These are phyloP conservation scores for Colletotrichum theobromicola DNA, from an alignment of 2,329 filamentous ascomycete species.

Conservation along the genomic window DNA sequence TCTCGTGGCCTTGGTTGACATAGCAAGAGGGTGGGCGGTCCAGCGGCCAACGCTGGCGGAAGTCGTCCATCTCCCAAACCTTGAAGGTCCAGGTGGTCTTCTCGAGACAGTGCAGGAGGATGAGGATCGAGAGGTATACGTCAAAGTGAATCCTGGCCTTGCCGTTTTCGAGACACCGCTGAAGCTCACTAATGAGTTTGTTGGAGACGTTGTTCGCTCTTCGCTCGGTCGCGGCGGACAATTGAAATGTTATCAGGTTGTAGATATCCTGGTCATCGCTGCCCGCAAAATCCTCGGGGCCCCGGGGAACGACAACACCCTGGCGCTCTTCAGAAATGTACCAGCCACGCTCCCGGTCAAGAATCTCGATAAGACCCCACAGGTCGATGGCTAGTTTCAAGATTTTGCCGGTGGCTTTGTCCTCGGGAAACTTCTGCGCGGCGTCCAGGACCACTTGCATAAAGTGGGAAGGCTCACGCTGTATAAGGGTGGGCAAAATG, in stretches of 20 bases:
- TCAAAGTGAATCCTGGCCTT: slow-evolving; percentile 64
- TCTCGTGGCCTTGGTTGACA: slow-evolving; percentile 62
- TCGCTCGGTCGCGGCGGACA: slow-evolving; percentile 68
- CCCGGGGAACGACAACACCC: slow-evolving; percentile 43
- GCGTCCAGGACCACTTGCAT: slow-evolving; percentile 63
- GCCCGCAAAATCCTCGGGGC: slow-evolving; percentile 53
- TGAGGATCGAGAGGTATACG: slow-evolving; percentile 65
- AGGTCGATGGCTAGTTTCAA: slow-evolving; percentile 65
- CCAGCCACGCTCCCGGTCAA: slow-evolving; percentile 69
- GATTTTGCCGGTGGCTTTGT: slow-evolving; percentile 57
- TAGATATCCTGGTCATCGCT: slow-evolving; percentile 62
- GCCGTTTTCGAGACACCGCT: slow-evolving; percentile 65
- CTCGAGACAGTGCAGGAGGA: slow-evolving; percentile 70
- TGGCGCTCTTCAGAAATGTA: slow-evolving; percentile 55
- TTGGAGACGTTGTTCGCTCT: slow-evolving; percentile 66
- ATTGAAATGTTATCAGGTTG: slow-evolving; percentile 66
- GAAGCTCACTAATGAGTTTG: slow-evolving; percentile 63
- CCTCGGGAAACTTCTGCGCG: slow-evolving; percentile 49
- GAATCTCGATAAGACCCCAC: slow-evolving; percentile 69
- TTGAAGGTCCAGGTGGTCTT: slow-evolving; percentile 74
- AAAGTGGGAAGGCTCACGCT: slow-evolving; percentile 64
- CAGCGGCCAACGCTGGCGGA: slow-evolving; percentile 66
- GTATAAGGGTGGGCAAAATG: slow-evolving; percentile 62
- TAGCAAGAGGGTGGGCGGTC: slow-evolving; percentile 61
- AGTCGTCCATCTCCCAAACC: slow-evolving; percentile 68